A percentile compares a stretch with the other conserved stretches of the same genome.
These are phyloP conservation scores for Diospyros kaki DNA, from an alignment of 148 eudicot species.

Conservation along the genomic window DNA sequence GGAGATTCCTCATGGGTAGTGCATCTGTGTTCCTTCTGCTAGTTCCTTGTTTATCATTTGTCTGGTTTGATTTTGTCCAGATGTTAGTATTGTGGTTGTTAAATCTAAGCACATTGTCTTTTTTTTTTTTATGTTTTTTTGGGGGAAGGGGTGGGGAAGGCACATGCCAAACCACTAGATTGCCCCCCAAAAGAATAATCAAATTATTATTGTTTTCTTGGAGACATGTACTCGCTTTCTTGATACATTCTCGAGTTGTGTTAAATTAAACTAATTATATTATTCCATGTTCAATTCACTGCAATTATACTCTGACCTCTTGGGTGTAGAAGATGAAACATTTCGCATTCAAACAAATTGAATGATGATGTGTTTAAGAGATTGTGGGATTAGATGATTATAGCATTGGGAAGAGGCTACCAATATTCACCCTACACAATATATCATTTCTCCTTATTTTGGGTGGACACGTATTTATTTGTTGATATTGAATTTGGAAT, in stretches of 20 bases:
- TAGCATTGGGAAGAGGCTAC: background rate
- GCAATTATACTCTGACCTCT: background rate
- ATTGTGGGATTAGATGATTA: background rate
- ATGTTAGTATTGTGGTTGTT: conserved; percentile 8
- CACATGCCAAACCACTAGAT: background rate
- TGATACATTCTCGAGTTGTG: background rate
- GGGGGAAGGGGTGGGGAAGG: too few relatives aligned
- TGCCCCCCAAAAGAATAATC: background rate
- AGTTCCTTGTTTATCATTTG: background rate
- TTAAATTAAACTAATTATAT: background rate
- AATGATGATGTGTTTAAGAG: background rate
- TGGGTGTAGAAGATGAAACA: background rate
- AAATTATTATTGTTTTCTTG: background rate
- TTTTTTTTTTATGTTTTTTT: background rate
- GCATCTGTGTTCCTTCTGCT: conserved; percentile 6
- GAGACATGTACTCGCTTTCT: background rate
- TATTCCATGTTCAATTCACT: background rate
- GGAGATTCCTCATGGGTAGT: conserved; percentile 99
- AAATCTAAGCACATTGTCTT: background rate
- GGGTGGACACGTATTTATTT: background rate
- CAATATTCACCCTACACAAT: background rate
- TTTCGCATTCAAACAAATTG: background rate
- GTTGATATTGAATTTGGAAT: too few relatives aligned
- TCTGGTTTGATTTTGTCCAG: background rate
- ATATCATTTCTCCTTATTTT: background rate